phyloP scores from a whole-genome alignment of 495 filamentous ascomycete species.

The Penicillium paradoxum region DNA sequence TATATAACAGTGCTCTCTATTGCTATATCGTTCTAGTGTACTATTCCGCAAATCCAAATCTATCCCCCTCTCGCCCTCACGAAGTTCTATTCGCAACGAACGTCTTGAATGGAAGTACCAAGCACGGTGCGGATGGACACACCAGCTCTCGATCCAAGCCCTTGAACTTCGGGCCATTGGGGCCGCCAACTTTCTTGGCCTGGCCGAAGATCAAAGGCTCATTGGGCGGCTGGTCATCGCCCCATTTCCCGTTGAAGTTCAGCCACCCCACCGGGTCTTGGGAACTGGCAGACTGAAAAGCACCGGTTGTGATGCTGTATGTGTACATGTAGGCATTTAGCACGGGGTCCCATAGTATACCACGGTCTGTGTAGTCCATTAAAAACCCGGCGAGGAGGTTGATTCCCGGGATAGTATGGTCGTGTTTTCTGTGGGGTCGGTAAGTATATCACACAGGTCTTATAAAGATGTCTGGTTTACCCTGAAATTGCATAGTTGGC shows the following conservation, averaged over 20 bases:
- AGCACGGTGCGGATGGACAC: conserved; percentile 37
- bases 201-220: conserved; percentile 49
- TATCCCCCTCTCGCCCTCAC: neutral
- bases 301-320: conserved; percentile 34
- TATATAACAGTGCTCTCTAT: too few species aligned
- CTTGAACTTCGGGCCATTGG: conserved; percentile 54
- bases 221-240: conserved; percentile 50
- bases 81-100: conserved; percentile 15
- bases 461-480: conserved; percentile 12
- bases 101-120: conserved; percentile 29
- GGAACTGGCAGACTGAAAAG: conserved; percentile 40
- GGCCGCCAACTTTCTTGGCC: conserved; percentile 46
- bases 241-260: conserved; percentile 52
- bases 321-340: conserved; percentile 47
- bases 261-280: conserved; percentile 47
- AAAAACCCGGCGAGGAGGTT: conserved; percentile 54
- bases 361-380: conserved; percentile 57
- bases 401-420: conserved; percentile 62
- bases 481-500: conserved; percentile 54
- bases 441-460: too few species aligned
- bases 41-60: neutral
- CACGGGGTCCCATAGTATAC: conserved; percentile 51
- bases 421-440: conserved; percentile 40
- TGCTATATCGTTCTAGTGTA: too few species aligned
- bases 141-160: conserved; percentile 41